These are phyloP conservation scores for Cyberlindnera xishuangbannaensis DNA, from an alignment of 805 yeast genomes.

Conservation along the genomic window DNA sequence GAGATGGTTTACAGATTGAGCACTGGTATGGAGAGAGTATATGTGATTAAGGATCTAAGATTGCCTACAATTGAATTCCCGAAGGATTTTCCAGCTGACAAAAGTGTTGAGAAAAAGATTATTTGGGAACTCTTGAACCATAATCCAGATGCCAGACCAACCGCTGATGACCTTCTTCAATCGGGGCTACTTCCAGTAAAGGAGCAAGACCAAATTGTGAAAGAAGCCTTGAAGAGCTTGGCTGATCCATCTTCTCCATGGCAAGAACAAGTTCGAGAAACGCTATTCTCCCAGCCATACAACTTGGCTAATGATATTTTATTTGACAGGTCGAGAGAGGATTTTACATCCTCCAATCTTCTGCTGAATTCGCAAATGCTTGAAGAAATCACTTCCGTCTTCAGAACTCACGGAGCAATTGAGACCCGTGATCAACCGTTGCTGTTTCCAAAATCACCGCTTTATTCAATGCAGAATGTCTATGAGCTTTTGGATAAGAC, in stretches of 20 bases:
- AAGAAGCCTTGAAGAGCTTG: conserved; percentile 78
- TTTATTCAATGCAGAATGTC: conserved; percentile 57
- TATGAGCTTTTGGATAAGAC: conserved; percentile 79
- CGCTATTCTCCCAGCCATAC: conserved; percentile 80
- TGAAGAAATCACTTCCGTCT: conserved; percentile 54
- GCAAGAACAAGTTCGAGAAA: conserved; percentile 87
- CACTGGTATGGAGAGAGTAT: conserved; percentile 94
- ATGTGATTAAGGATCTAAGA: conserved; percentile 62
- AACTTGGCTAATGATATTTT: conserved; percentile 79
- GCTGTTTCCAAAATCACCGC: conserved; percentile 78
- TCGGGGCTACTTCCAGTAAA: conserved; percentile 85
- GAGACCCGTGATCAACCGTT: conserved; percentile 61
- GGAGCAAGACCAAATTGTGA: conserved; percentile 83
- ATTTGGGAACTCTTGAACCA: conserved; percentile 68
- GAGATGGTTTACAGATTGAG: conserved; percentile 83
- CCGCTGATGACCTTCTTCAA: conserved; percentile 66
- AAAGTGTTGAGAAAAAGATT: conserved; percentile 58
- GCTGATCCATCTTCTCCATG: conserved; percentile 91
- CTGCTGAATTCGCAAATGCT: conserved; percentile 56
- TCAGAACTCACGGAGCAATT: conserved; percentile 81
- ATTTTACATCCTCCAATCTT: conserved; percentile 38
- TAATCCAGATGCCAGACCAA: conserved; percentile 71
- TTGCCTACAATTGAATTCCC: conserved; percentile 63
- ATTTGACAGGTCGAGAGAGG: conserved; percentile 49
- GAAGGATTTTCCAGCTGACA: conserved; percentile 47